Percentiles rank a stretch among this genome's conserved stretches.
Evolutionary conservation across 805 yeast genomes (phyloP).

Genomic region (Clavispora carvajalis): DNA sequence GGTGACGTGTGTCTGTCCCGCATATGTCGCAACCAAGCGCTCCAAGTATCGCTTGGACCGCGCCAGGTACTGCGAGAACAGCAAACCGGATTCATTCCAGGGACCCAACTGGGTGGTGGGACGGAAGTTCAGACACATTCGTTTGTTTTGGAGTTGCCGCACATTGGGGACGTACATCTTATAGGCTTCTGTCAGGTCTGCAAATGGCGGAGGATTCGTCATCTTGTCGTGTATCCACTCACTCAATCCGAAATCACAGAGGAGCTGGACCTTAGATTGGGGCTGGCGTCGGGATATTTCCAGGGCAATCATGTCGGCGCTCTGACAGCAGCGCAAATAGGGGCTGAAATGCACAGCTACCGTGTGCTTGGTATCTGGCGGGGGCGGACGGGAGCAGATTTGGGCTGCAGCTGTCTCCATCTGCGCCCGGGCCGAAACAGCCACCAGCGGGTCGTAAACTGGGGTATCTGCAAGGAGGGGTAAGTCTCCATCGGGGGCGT

Average conservation of each 20-base stretch:
- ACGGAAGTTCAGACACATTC: constrained; percentile 34
- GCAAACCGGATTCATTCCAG: constrained; percentile 37
- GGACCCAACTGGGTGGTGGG: constrained; percentile 40
- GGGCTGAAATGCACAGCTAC: constrained; percentile 39
- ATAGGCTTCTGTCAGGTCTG: constrained; percentile 41
- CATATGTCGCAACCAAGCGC: constrained; percentile 39
- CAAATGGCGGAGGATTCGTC: constrained; percentile 38
- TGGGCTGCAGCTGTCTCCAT: constrained; percentile 24
- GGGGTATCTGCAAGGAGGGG: constrained; percentile 25
- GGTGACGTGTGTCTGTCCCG: constrained; percentile 28
- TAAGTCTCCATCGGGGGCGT: constrained; percentile 22
- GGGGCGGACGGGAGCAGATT: constrained; percentile 10
- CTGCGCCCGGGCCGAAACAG: constrained; percentile 24
- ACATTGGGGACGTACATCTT: constrained; percentile 42
- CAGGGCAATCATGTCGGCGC: constrained; percentile 36
- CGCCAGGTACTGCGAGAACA: constrained; percentile 35
- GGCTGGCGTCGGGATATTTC: constrained; percentile 25
- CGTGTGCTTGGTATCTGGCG: constrained; percentile 13
- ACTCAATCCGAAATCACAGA: constrained; percentile 41
- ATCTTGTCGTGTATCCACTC: constrained; percentile 44
- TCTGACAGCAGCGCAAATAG: constrained; percentile 39
- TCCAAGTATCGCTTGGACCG: constrained; percentile 36
- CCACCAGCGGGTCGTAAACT: constrained; percentile 35
- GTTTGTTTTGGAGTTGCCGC: constrained; percentile 28
- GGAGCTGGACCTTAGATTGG: constrained; percentile 31